Percentiles rank a stretch among this genome's conserved stretches.
These are phyloP conservation scores for Xylaria flabelliformis DNA, from an alignment of 495 filamentous ascomycete genomes.

Conservation along the genomic window DNA sequence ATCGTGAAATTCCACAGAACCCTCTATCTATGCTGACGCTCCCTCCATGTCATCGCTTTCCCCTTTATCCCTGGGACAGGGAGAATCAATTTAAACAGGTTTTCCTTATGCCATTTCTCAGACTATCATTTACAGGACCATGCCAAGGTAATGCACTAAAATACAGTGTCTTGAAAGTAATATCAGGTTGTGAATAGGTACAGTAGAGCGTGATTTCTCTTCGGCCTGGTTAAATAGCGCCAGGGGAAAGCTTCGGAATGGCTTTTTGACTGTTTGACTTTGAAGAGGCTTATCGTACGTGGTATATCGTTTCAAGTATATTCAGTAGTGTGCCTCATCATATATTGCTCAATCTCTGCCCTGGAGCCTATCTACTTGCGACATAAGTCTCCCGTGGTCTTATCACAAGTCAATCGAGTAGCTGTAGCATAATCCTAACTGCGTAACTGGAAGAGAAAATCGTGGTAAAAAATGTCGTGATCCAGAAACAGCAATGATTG, in stretches of 20 bases:
- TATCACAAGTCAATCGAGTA: not conserved
- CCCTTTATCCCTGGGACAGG: not conserved
- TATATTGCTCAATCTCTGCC: not conserved
- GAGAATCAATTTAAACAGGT: not conserved
- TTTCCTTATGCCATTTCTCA: not conserved
- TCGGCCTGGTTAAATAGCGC: not conserved
- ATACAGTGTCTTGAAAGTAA: not conserved
- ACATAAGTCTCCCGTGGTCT: not conserved
- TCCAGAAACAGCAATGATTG: not conserved
- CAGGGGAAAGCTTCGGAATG: not conserved
- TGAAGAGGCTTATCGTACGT: not conserved
- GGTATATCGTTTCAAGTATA: slow-evolving; percentile 2
- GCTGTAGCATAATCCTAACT: not conserved
- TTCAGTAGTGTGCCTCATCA: not conserved
- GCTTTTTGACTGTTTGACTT: not conserved
- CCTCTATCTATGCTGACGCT: not conserved
- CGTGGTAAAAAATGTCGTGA: not conserved
- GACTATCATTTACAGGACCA: not conserved
- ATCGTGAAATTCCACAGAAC: not conserved
- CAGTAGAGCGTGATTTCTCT: not conserved
- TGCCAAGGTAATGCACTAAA: not conserved
- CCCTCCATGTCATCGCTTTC: not conserved
- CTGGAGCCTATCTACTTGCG: not conserved
- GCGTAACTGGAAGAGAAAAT: not conserved
- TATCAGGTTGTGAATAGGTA: not conserved